These are phyloP conservation scores for Saccharomyces hybrid DNA, from an alignment of 1,139 yeast genomes.

Conservation along the genomic window DNA sequence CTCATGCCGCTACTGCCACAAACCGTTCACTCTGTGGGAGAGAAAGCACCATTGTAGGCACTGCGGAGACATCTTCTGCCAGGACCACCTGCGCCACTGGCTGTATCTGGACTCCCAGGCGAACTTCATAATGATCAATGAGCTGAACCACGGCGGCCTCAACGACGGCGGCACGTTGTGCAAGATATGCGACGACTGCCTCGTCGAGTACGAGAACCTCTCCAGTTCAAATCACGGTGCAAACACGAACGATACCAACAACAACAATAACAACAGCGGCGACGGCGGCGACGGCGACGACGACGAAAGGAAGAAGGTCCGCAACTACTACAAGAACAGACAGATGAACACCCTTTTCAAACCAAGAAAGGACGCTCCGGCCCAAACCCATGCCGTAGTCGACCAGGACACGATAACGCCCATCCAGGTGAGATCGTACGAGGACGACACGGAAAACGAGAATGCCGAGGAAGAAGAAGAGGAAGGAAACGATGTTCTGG, in stretches of 20 bases:
- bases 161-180: constrained; percentile 65
- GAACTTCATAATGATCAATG: constrained; percentile 46
- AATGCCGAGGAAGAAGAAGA: constrained; percentile 10
- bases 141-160: constrained; percentile 39
- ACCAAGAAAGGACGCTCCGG: not conserved
- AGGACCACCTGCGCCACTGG: constrained; percentile 45
- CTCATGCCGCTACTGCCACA: constrained; percentile 62
- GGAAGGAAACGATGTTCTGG: constrained; percentile 19
- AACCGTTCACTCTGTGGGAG: constrained; percentile 64
- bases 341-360: not conserved
- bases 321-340: constrained; percentile 1
- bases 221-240: constrained; percentile 23
- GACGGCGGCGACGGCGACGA: not conserved
- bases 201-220: constrained; percentile 55
- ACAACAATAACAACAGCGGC: not conserved
- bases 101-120: constrained; percentile 60
- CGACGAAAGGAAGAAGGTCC: constrained; percentile 3
- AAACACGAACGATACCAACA: constrained; percentile 25
- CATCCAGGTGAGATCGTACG: not conserved
- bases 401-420: not conserved
- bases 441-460: constrained; percentile 3
- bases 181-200: constrained; percentile 74
- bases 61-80: constrained; percentile 89
- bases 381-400: not conserved
- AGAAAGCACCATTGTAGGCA: constrained; percentile 91